Base-by-base conservation (phyloP, 108 stramenopile genomes). In the Tribonema minus region DNA sequence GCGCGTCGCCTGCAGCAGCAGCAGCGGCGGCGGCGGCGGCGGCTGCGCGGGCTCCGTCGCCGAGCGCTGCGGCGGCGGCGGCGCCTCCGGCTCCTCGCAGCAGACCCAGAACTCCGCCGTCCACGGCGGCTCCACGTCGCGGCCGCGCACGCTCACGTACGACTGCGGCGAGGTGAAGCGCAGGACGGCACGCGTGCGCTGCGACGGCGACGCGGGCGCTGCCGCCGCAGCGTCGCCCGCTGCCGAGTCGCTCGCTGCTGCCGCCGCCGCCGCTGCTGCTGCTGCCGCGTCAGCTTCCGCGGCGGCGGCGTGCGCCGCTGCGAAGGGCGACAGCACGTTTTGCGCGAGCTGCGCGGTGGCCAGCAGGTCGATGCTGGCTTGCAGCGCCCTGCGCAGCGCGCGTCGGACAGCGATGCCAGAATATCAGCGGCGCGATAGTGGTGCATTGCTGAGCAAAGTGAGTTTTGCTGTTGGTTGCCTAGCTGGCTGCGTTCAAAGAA, bases 61-160 rank as follows among this genome's bases (percentile, higher is more conserved):
- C 15, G 35, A 36, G 29, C 25, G 23, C 12, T 36, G 35, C 0
- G 20, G 35, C 58, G 58, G 12, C 35, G 58, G 28, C 23, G 25
- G 34, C 26, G 64, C 74, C 27, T 66, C 74, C 12, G 34, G 32
- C 60, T 75, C 61, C 54, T 60, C 58, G n/a, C 64, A 31, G 38
- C 64, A 59, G 33, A 75, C 28, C 76, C 76, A 76, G 59, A 36
- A 76, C 67, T 76, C 76, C 1, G 76, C 76, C 36, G 76, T 76
- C 76, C 76, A 76, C 37, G 76, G 76, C 26, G 60, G 67, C 59
- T 76, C 76, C 36, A 76, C 35, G 64, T 75, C 74, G n/a, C 74
- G 64, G 15, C 74, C 74, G 20, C 58, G 46, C 41, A 75, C 46
- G 28, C 64, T 37, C 64, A 75, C 74, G 46, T 75, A 75, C 4